Conservation (phyloP, 176 grass and related monocot genomes). For the Bothriochloa decipiens region DNA sequence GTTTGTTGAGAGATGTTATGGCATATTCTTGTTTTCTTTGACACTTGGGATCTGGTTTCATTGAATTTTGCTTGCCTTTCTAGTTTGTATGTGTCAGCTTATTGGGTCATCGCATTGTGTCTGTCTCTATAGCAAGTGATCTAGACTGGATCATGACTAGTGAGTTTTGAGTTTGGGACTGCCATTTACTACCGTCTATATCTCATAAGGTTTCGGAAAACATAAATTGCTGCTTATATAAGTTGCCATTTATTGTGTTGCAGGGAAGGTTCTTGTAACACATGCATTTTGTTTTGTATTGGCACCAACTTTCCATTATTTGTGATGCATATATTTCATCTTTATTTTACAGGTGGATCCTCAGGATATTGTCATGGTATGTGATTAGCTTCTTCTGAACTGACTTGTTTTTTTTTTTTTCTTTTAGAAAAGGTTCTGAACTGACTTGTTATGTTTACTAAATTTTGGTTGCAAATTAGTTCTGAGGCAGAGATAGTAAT, state of each 20-base stretch:
- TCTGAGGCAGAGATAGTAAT: neutral
- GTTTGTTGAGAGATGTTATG: neutral
- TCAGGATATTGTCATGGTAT: constrained; percentile 97
- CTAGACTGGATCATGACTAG: neutral
- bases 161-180: neutral
- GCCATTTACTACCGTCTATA: constrained; percentile 23
- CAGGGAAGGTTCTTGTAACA: constrained; percentile 22
- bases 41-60: neutral
- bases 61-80: constrained; percentile 20
- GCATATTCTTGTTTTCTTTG: constrained; percentile 4
- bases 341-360: constrained; percentile 89
- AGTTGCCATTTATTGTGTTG: constrained; percentile 17
- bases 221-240: constrained; percentile 16
- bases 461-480: constrained; percentile 29
- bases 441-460: neutral
- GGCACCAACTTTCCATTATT: neutral
- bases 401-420: neutral
- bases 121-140: constrained; percentile 8
- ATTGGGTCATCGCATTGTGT: neutral
- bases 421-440: neutral
- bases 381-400: constrained; percentile 38
- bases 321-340: constrained; percentile 36
- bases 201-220: neutral
- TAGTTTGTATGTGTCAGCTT: constrained; percentile 14
- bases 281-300: constrained; percentile 30